Conservation (phyloP, 148 eudicot genomes). For the Amaranthus palmeri region DNA sequence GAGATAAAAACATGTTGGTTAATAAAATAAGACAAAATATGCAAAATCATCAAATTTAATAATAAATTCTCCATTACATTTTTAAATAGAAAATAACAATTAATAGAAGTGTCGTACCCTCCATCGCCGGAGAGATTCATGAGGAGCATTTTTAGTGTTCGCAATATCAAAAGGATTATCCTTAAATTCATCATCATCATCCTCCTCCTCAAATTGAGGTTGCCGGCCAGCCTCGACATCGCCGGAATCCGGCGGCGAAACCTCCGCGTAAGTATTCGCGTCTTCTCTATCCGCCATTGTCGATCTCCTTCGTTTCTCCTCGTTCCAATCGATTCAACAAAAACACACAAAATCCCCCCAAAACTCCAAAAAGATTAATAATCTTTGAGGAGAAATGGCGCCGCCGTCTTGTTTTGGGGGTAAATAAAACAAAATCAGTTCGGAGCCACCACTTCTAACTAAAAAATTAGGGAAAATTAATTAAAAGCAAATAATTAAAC, state of each 20-base stretch:
- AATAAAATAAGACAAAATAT: too few species aligned
- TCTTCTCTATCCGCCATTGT: conserved; percentile 18
- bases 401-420: conserved; percentile 21
- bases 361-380: too few species aligned
- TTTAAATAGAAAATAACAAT: too few species aligned
- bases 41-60: too few species aligned
- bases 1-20: too few species aligned
- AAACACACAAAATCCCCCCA: background rate
- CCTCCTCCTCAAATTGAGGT: conserved; percentile 7
- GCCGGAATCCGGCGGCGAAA: background rate
- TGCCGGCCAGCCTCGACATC: conserved; percentile 32
- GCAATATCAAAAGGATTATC: conserved; percentile 80
- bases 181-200: conserved; percentile 15
- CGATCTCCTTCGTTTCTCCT: background rate
- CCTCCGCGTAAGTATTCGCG: conserved; percentile 7
- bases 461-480: background rate
- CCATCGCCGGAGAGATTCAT: conserved; percentile 63
- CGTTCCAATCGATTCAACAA: background rate
- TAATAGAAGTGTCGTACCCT: conserved; percentile 44
- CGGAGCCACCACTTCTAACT: conserved; percentile 25
- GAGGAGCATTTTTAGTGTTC: conserved; percentile 64
- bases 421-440: conserved; percentile 4
- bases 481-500: conserved; percentile 8
- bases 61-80: too few species aligned
- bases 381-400: conserved; percentile 9